Base-by-base conservation (phyloP, 768 basidiomycete species). In the Crepidotus variabilis region DNA sequence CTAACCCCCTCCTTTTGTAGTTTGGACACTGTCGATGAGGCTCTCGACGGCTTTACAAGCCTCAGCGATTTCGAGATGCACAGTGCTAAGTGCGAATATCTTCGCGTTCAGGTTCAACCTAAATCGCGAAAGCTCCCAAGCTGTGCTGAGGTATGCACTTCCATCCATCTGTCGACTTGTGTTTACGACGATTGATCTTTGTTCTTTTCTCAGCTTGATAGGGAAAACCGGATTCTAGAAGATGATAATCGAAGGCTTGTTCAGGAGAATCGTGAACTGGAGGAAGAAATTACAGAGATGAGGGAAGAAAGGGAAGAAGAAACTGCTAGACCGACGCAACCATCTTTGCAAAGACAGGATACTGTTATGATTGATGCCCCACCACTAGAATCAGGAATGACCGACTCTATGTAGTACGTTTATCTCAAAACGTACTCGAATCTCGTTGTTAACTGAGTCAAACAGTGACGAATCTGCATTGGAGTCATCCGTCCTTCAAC, bases 391-490 rank as follows among this genome's bases (percentile, higher is more conserved):
- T n/a, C 49, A 8, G 13, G 34, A 22, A 35, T 51, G 39, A 50
- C 23, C 2, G 60, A 59, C 43, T 61, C 57, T 11, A 59, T 61
- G 62, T 63, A 63, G 62, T 63, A 24, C 51, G 60, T 49, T 1
- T 49, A 47, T 24, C 50, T 47, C 14, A 5, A 11, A 14, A 20
- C 39, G 11, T 43, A 3, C 39, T 43, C 18, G 39, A 43, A 14
- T 43, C 39, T 4, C 11, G 13, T 43, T 20, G 28, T 8, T 28
- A 28, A 28, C 8, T 8, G 28, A 28, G 28, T 28, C 28, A 4
- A 28, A 28, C 28, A 28, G 28, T 28, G 28, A 8, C 28, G 28
- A 28, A 28, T 8, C 28, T 28, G 28, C 28, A 28, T 8, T 28
- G 4, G 28, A 28, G 8, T 8, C 28, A 28, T 8, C 39, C 11